These are phyloP conservation scores for Sporobolomyces pararoseus DNA, from an alignment of 768 basidiomycete genomes.

Conservation along the genomic window DNA sequence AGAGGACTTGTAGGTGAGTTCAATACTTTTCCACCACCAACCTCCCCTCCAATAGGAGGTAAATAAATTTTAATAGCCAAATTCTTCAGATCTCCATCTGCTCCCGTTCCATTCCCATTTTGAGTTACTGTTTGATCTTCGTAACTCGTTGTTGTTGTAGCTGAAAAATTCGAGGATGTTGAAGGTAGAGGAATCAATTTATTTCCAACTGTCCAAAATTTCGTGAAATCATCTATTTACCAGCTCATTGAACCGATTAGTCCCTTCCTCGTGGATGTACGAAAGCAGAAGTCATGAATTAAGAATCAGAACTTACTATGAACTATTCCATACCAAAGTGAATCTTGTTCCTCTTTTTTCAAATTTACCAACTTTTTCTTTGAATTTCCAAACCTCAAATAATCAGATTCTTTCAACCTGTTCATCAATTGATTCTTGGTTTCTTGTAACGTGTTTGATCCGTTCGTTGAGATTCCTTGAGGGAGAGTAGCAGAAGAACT, in stretches of 20 bases:
- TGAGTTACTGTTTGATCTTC: too few species aligned
- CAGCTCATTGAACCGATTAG: neutral
- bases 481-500: neutral
- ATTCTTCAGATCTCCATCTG: constrained; percentile 59
- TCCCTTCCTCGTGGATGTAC: neutral
- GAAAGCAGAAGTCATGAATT: neutral
- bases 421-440: neutral
- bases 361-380: constrained; percentile 88
- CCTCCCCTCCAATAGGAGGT: constrained; percentile 49
- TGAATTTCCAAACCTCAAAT: constrained; percentile 75
- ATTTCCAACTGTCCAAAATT: constrained; percentile 89
- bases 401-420: constrained; percentile 76
- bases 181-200: constrained; percentile 79
- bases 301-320: constrained; percentile 64
- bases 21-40: constrained; percentile 66
- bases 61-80: constrained; percentile 86
- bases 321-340: constrained; percentile 92
- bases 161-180: constrained; percentile 51
- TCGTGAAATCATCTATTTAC: constrained; percentile 81
- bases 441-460: too few species aligned
- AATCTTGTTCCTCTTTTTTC: constrained; percentile 87
- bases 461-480: neutral
- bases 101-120: neutral
- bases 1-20: neutral
- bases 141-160: constrained; percentile 62